These are phyloP conservation scores for Talaromyces stipitatus DNA, from an alignment of 495 filamentous ascomycete species.

Conservation along the genomic window DNA sequence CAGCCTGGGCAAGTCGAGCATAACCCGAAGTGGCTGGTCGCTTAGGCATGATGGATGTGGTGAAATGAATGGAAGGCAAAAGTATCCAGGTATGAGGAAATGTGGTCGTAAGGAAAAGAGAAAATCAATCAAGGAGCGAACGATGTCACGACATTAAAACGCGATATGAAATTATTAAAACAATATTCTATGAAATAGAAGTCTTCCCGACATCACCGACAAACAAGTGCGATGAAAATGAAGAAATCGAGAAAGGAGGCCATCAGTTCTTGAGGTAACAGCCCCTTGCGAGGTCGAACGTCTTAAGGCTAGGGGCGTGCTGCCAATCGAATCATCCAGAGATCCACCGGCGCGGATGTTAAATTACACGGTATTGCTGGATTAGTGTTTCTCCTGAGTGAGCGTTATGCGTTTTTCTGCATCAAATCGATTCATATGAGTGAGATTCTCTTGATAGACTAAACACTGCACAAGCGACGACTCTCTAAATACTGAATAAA, in stretches of 20 bases:
- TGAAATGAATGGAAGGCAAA: conserved; percentile 3
- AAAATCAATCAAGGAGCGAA: neutral
- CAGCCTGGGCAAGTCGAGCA: conserved; percentile 84
- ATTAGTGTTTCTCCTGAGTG: neutral
- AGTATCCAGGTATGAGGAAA: neutral
- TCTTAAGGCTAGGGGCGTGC: neutral
- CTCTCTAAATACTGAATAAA: too few relatives aligned
- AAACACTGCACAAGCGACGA: too few relatives aligned
- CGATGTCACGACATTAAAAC: neutral
- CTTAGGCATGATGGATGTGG: conserved; percentile 37
- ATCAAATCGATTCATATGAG: neutral
- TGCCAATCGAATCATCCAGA: neutral
- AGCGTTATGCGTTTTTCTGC: neutral
- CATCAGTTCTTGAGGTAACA: neutral
- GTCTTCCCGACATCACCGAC: neutral
- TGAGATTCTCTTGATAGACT: too few relatives aligned
- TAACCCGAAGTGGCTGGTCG: conserved; percentile 82
- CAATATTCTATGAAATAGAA: neutral
- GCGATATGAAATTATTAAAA: neutral
- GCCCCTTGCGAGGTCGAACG: neutral
- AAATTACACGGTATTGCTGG: neutral
- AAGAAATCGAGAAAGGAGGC: neutral
- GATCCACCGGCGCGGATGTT: neutral
- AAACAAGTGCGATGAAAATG: neutral
- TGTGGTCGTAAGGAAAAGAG: neutral